Base-by-base conservation (phyloP, 352 stramenopile species). In the Pythium scleroteichum region DNA sequence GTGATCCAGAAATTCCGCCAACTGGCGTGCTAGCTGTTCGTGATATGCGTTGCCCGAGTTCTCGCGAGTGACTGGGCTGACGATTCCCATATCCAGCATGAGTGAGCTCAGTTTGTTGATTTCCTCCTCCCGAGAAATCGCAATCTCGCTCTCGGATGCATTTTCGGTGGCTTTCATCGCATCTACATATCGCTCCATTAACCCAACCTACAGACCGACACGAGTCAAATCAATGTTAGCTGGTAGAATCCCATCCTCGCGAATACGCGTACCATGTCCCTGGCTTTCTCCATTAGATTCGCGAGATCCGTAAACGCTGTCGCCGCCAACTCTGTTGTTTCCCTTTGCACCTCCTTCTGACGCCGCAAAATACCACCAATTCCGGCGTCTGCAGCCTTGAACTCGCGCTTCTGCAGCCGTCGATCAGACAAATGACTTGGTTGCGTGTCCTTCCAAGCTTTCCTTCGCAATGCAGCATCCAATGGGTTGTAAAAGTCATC, bases 31-130 rank as follows among this genome's bases (percentile, higher is more conserved):
- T 24, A 98, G 78, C 65, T 97, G 88, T 56, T 95, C 76, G 56
- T 97, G 95, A 68, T 97, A 98, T 3, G 86, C 82, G 20, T 74
- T 84, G 13, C 92, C 92, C 13, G 91, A 78, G 64, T 95, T 96
- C 47, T 90, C 81, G 33, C 92, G 91, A 20, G 92, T 98, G 42
- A 97, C 92, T 0, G 91, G 91, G 67, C 90, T 97, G 39, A 82
- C 92, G 53, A 98, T 97, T 49, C 92, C 92, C 86, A 98, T 97
- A 70, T 97, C 87, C 19, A 96, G 72, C 76, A 97, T 92, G 38
- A 97, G 59, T 22, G 86, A 81, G 58, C 79, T 89, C 27, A 97
- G 76, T 41, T 92, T 85, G 29, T 75, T 90, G 22, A 85, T 78
- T 24, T 96, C 82, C 16, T 87, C 79, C 20, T 82, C 72, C 14